These are phyloP conservation scores for Cucumis cinereus DNA, from an alignment of 306 rosid species.

Conservation along the genomic window DNA sequence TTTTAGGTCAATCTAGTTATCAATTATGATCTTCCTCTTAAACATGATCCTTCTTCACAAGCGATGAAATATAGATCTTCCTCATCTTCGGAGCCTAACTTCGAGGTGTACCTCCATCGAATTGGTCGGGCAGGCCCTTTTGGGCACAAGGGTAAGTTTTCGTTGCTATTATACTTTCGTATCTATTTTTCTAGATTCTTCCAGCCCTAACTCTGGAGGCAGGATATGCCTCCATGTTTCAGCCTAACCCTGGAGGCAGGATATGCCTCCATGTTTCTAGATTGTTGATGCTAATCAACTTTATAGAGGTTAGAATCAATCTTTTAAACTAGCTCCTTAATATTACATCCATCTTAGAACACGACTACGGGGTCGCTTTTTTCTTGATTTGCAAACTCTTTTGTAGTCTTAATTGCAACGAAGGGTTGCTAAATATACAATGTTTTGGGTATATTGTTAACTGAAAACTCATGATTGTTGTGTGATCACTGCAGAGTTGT, in stretches of 20 bases:
- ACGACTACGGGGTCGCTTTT: neutral
- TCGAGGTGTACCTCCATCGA: conserved; percentile 74
- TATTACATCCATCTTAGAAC: neutral
- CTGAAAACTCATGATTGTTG: neutral
- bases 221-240: neutral
- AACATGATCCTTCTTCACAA: conserved; percentile 17
- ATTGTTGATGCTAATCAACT: neutral
- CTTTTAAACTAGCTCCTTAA: neutral
- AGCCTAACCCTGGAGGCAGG: neutral
- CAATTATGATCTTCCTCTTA: conserved; percentile 72
- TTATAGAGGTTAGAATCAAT: neutral
- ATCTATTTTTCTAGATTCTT: neutral
- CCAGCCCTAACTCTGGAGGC: neutral
- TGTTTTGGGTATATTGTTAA: neutral
- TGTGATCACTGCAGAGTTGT: conserved; percentile 29
- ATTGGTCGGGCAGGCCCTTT: conserved; percentile 90
- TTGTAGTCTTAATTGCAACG: neutral
- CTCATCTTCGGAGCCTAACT: conserved; percentile 44
- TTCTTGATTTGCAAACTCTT: neutral
- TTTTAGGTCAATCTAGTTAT: conserved; percentile 69
- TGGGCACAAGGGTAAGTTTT: conserved; percentile 71
- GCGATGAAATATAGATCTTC: neutral
- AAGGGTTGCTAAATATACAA: neutral
- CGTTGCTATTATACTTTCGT: neutral
- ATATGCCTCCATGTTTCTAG: neutral